Evolutionary conservation across 2,329 filamentous ascomycete species (phyloP), one percentile per base, ranked within the genome.

Genomic region (Exophiala spinifera): DNA sequence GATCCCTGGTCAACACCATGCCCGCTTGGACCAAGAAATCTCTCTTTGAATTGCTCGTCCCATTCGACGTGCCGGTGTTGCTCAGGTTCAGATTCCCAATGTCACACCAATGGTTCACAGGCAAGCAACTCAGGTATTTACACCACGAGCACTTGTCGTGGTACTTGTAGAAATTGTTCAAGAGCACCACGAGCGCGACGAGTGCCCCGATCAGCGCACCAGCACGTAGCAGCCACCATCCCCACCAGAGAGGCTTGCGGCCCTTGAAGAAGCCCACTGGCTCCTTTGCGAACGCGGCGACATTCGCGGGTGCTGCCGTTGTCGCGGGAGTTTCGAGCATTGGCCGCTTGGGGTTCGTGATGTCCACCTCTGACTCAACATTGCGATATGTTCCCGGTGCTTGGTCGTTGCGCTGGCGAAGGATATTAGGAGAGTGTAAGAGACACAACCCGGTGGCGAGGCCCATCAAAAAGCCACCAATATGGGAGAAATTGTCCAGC

Each of bases 401-500:
- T 13, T 59, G 52, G 21, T 87, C 88, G 53, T 91, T 87, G 42
- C 87, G 84, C 55, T 85, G 79, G 31, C 91, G 84, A 17, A 96
- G 78, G 1, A 84, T 79, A 60, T 91, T 88, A 1, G 94, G 94
- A 3, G 91, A 96, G 67, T 92, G 91, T 57, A 99, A 77, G 23
- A 99, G 79, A 59, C 86, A 95, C 48, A 97, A 79, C 11, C 94
- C 94, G 1, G 96, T 81, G 0, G 86, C 87, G 5, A 99, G 74
- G 1, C 94, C 94, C 84, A 95, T 95, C 47, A 95, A 73, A 70
- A 97, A 96, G 1, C 94, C 94, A 51, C 94, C 94, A 59, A 99
- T 96, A 64, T 99, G 94, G 14, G 89, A 89, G 71, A 97, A 99
- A 72, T 99, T 99, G 76, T 99, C 94, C 44, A 99, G 74, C 7